Percentiles rank a stretch among this genome's conserved stretches.
phyloP scores from a whole-genome alignment of 1,139 yeast genomes.

The Pichia sorboxylosa region DNA sequence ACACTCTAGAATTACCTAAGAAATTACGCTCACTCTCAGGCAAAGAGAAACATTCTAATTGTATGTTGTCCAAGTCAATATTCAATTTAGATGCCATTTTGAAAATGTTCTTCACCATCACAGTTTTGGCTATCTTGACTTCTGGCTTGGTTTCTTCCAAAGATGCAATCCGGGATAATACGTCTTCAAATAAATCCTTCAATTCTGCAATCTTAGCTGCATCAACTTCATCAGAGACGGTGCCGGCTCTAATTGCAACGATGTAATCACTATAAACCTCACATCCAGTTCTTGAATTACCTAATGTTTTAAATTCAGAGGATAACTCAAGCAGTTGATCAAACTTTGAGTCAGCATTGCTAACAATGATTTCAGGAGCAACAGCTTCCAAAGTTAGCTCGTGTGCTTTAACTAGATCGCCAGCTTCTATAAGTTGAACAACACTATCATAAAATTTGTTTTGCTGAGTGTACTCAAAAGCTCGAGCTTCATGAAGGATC shows the following conservation, averaged over 20 bases:
- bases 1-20: no score
- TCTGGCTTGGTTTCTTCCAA: slow-evolving; percentile 2
- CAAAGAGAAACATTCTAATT: slow-evolving; percentile 18
- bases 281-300: slow-evolving; percentile 53
- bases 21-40: slow-evolving; percentile 39
- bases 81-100: slow-evolving; percentile 18
- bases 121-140: slow-evolving; percentile 21
- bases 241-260: slow-evolving; percentile 21
- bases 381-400: slow-evolving; percentile 39
- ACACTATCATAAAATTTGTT: slow-evolving; percentile 52
- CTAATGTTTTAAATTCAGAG: slow-evolving; percentile 33
- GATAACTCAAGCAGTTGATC: slow-evolving; percentile 32
- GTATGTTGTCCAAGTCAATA: slow-evolving; percentile 11
- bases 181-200: slow-evolving; percentile 1
- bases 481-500: slow-evolving; percentile 41
- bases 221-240: slow-evolving; percentile 1
- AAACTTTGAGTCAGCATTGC: slow-evolving; percentile 25
- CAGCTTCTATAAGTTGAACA: slow-evolving; percentile 51
- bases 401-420: slow-evolving; percentile 55
- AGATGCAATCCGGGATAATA: slow-evolving; percentile 4
- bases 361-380: slow-evolving; percentile 58
- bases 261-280: slow-evolving; percentile 44
- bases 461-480: slow-evolving; percentile 32
- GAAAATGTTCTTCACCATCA: slow-evolving; percentile 41
- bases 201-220: slow-evolving; percentile 1